Evolutionary conservation across 1,284 basidiomycete species (phyloP).

Genomic region (Ceratobasidium sp.): DNA sequence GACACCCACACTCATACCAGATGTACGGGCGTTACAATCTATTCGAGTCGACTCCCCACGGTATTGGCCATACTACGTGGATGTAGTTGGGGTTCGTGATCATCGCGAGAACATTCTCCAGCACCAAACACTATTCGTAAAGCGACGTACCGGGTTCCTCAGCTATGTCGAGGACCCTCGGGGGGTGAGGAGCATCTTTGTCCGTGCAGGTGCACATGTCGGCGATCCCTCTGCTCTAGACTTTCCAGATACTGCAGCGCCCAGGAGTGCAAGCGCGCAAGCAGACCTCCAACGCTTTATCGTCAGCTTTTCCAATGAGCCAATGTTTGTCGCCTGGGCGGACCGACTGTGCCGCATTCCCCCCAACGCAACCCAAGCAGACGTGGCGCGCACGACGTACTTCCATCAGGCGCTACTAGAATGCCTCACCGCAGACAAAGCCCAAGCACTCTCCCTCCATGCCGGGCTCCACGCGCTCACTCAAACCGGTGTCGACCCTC

Average conservation of each 20-base stretch:
- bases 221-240: conserved; percentile 79
- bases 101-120: conserved; percentile 73
- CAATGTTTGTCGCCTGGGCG: conserved; percentile 75
- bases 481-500: conserved; percentile 23
- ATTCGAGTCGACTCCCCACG: conserved; percentile 89
- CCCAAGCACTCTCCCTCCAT: conserved; percentile 62
- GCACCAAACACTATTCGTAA: conserved; percentile 86
- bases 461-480: conserved; percentile 33
- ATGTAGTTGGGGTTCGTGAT: conserved; percentile 69
- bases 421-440: conserved; percentile 88
- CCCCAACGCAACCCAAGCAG: conserved; percentile 61
- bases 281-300: conserved; percentile 83
- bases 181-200: conserved; percentile 88
- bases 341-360: conserved; percentile 71
- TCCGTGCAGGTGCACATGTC: conserved; percentile 75
- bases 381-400: conserved; percentile 63
- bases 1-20: conserved; percentile 89
- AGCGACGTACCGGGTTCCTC: conserved; percentile 89
- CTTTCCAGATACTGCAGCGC: conserved; percentile 75
- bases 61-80: conserved; percentile 91
- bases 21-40: conserved; percentile 77
- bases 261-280: conserved; percentile 64
- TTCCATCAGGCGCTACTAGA: conserved; percentile 83
- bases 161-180: conserved; percentile 93
- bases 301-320: conserved; percentile 80